A percentile compares a stretch with the other conserved stretches of the same genome.
Evolutionary conservation across 1,139 yeast species (phyloP).

Genomic region (Protomyces lactucae-debilis): DNA sequence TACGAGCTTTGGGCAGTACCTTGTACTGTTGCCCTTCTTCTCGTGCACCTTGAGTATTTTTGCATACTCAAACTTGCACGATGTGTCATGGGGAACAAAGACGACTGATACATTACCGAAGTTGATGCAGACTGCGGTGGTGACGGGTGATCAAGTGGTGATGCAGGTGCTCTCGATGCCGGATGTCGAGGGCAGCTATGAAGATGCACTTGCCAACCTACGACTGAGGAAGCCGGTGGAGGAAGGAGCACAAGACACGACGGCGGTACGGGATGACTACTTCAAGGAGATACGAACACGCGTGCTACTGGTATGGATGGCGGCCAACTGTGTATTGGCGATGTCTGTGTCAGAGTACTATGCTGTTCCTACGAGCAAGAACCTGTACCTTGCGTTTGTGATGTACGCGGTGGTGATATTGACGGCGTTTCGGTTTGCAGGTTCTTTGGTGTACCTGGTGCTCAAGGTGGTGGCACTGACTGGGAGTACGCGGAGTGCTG

Average conservation of each 20-base stretch:
- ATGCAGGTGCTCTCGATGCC: conserved; percentile 88
- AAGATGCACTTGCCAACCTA: conserved; percentile 67
- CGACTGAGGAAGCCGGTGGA: conserved; percentile 63
- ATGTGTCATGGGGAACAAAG: conserved; percentile 84
- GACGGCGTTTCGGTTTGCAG: conserved; percentile 15
- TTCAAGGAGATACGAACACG: conserved; percentile 90
- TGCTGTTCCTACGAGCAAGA: conserved; percentile 3
- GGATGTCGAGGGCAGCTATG: conserved; percentile 83
- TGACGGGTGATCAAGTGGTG: conserved; percentile 49
- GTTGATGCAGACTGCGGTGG: conserved; percentile 61
- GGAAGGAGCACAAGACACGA: not conserved
- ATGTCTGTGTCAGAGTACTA: conserved; percentile 22
- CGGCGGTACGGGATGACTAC: conserved; percentile 57
- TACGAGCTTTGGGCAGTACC: conserved; percentile 76
- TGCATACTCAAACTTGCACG: conserved; percentile 88
- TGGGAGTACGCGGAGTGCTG: not conserved
- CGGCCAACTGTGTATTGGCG: conserved; percentile 35
- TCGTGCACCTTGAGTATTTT: conserved; percentile 67
- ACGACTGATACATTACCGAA: conserved; percentile 73
- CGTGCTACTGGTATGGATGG: conserved; percentile 89
- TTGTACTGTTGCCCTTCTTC: conserved; percentile 80
- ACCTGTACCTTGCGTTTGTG: conserved; percentile 16
- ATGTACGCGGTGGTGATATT: conserved; percentile 14
- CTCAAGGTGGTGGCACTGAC: not conserved
- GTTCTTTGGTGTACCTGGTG: conserved; percentile 6